phyloP scores from a whole-genome alignment of 108 stramenopile species.

The Mediolabrus comicus region DNA sequence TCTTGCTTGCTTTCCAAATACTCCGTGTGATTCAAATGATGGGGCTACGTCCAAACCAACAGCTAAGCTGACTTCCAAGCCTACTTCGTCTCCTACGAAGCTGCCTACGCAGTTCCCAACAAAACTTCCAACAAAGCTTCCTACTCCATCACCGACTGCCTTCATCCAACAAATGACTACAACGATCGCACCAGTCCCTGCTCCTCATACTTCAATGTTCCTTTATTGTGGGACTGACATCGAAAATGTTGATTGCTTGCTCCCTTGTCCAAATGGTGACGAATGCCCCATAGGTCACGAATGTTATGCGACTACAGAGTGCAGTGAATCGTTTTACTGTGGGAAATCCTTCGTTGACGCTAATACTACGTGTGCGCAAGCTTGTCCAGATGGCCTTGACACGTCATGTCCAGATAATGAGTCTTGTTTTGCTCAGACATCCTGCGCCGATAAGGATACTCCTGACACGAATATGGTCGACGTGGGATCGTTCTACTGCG shows the following conservation, averaged over 20 bases:
- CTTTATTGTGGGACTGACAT: conserved; percentile 39
- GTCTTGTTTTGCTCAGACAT: conserved; percentile 42
- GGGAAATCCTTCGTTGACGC: conserved; percentile 35
- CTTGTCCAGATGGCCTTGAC: conserved; percentile 39
- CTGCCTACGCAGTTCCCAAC: conserved; percentile 28
- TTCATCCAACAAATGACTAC: conserved; percentile 55
- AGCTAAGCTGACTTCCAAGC: background rate
- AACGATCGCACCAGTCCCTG: conserved; percentile 12
- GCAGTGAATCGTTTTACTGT: conserved; percentile 41
- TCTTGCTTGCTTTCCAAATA: conserved; percentile 47
- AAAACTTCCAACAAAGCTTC: conserved; percentile 12
- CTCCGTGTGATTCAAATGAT: conserved; percentile 31
- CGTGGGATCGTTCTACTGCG: conserved; percentile 41
- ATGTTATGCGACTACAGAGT: conserved; percentile 43
- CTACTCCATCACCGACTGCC: conserved; percentile 66
- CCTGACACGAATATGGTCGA: conserved; percentile 1
- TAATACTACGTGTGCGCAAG: conserved; percentile 30
- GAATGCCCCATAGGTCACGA: conserved; percentile 40
- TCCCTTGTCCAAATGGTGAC: conserved; percentile 35
- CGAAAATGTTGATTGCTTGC: conserved; percentile 35
- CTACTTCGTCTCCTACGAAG: conserved; percentile 27
- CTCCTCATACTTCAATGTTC: conserved; percentile 36
- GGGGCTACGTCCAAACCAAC: background rate
- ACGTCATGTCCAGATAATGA: conserved; percentile 21
- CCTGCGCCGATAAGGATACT: conserved; percentile 12